phyloP scores from a whole-genome alignment of 306 rosid species.

The Fagus crenata region DNA sequence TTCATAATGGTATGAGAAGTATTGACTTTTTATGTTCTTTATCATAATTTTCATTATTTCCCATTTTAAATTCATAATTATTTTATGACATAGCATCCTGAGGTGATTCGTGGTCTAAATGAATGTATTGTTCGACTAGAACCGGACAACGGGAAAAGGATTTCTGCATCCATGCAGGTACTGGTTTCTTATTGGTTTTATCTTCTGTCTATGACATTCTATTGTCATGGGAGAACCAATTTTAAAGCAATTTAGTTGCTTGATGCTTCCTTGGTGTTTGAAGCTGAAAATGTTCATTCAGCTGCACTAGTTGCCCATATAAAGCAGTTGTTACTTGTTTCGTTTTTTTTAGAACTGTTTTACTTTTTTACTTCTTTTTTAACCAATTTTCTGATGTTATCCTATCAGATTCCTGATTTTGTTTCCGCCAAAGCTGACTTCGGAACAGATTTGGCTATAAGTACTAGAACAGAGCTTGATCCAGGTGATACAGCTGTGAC shows the following conservation, averaged over 20 bases:
- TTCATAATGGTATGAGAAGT: slow-evolving; percentile 38
- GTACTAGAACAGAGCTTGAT: slow-evolving; percentile 89
- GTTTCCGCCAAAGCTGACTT: slow-evolving; percentile 82
- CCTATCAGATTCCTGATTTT: slow-evolving; percentile 67
- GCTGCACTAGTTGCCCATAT: background rate
- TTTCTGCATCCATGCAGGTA: slow-evolving; percentile 69
- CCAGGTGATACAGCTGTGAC: slow-evolving; percentile 50
- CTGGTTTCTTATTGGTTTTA: slow-evolving; percentile 4
- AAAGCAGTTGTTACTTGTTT: background rate
- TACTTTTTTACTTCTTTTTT: background rate
- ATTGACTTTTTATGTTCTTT: slow-evolving; percentile 17
- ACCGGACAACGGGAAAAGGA: slow-evolving; percentile 45
- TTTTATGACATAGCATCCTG: slow-evolving; percentile 34
- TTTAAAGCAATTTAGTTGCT: slow-evolving; percentile 3
- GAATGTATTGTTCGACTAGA: slow-evolving; percentile 46
- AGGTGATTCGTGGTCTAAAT: slow-evolving; percentile 44
- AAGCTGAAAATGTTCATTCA: background rate
- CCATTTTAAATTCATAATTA: slow-evolving; percentile 12
- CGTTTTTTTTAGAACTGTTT: too few relatives aligned
- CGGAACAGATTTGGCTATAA: slow-evolving; percentile 90
- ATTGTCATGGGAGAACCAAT: background rate
- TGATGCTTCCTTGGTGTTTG: background rate
- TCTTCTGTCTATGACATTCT: background rate
- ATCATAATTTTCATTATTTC: slow-evolving; percentile 16
- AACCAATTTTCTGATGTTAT: background rate